Conservation (phyloP, 2,329 filamentous ascomycete species). For the Colletotrichum coccodes region DNA sequence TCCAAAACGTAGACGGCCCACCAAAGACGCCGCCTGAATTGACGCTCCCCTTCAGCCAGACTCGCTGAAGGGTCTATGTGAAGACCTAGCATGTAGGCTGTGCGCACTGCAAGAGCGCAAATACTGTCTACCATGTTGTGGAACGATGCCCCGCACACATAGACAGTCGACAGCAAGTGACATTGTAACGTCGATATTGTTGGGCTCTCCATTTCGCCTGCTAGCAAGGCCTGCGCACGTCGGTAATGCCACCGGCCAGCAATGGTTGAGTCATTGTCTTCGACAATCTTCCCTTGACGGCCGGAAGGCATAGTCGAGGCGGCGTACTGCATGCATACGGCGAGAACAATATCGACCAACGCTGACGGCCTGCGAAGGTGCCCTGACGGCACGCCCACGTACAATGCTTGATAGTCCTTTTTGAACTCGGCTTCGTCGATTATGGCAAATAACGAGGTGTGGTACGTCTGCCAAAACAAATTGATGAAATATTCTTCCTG, state of each 20-base stretch:
- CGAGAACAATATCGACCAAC: conserved; percentile 62
- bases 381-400: conserved; percentile 40
- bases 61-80: conserved; percentile 54
- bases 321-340: conserved; percentile 61
- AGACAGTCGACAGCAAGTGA: conserved; percentile 54
- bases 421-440: conserved; percentile 56
- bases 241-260: conserved; percentile 58
- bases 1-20: conserved; percentile 62
- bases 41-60: conserved; percentile 45
- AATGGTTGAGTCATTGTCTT: conserved; percentile 48
- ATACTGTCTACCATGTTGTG: conserved; percentile 58
- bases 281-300: not conserved
- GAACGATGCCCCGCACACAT: conserved; percentile 58
- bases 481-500: conserved; percentile 59
- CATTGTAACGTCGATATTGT: conserved; percentile 59
- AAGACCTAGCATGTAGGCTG: conserved; percentile 57
- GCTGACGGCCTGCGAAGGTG: conserved; percentile 48
- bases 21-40: conserved; percentile 62
- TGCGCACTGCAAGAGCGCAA: conserved; percentile 52
- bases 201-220: conserved; percentile 56
- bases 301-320: conserved; percentile 38
- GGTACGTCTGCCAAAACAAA: conserved; percentile 59
- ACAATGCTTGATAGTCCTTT: conserved; percentile 54
- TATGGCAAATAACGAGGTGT: conserved; percentile 50
- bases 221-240: conserved; percentile 54